Evolutionary conservation across 129 eudicot genomes (phyloP), one percentile per base, ranked within the genome.

Genomic region (Heracleum sosnowskyi): DNA sequence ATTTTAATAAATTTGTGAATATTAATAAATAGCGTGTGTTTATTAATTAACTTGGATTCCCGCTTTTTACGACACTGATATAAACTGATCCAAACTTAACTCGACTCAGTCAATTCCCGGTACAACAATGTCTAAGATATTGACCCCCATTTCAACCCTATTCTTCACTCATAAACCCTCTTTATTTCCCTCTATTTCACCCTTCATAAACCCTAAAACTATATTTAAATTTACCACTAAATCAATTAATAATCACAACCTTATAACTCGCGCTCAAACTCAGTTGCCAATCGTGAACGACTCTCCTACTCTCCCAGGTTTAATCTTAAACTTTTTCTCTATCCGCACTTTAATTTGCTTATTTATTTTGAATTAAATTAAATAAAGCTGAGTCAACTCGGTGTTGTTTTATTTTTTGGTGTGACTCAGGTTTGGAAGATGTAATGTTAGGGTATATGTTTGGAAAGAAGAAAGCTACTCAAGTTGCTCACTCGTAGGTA

Each of bases 401-500:
- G 47, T 20, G 11, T 8, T 37, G 11, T 36, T 37, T 17, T 55
- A n/a, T n/a, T n/a, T n/a, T n/a, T n/a, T n/a, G n/a, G 31, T 68
- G 36, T 55, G 26, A 17, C 42, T 74, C 73, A 91, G 95, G 95
- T 74, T 24, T 93, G 26, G 97, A 90, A 76, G 84, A 86, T 36
- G 88, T 85, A 22, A 85, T 91, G 88, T 79, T 84, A 85, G 98
- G 88, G 35, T 94, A 89, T 72, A 62, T 94, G 13, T 82, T 88
- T n/a, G 98, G 98, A 28, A 88, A 88, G 83, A 90, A 78, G 73
- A 91, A 88, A 75, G 93, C 96, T 13, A 91, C 97, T 71, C 83
- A 91, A 84, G 90, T 91, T 87, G 97, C 94, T 90, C 98, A 91
- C 89, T 89, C 88, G 97, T 94, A 81, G 91, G 87, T 94, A 94